Evolutionary conservation across 495 filamentous ascomycete genomes (phyloP).

Genomic region (Penicillium odoratum): DNA sequence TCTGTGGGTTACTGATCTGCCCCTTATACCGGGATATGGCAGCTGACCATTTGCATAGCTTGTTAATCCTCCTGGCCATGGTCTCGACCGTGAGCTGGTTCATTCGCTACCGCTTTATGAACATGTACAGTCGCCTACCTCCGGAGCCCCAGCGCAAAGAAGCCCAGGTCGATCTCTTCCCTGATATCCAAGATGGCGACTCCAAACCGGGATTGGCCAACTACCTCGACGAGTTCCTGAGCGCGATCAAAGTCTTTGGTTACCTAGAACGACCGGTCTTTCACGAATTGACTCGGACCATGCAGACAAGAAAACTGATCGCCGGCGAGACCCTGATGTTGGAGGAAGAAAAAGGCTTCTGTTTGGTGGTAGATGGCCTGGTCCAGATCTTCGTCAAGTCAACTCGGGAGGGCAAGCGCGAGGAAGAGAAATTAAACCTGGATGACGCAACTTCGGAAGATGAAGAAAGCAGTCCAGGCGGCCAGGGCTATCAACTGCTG

Average conservation of each 20-base stretch:
- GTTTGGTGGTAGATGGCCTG: slow-evolving; percentile 92
- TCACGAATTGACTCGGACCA: slow-evolving; percentile 93
- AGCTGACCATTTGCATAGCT: slow-evolving; percentile 38
- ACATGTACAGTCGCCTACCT: slow-evolving; percentile 91
- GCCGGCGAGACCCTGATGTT: slow-evolving; percentile 92
- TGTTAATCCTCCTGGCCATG: slow-evolving; percentile 74
- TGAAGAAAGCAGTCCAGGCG: slow-evolving; percentile 57
- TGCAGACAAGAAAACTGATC: slow-evolving; percentile 96
- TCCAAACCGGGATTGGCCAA: slow-evolving; percentile 88
- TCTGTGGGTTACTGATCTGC: slow-evolving; percentile 54
- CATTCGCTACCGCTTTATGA: slow-evolving; percentile 88
- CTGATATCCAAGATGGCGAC: slow-evolving; percentile 85
- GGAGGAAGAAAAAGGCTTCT: slow-evolving; percentile 98
- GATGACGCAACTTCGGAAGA: slow-evolving; percentile 59
- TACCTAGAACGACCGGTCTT: slow-evolving; percentile 96
- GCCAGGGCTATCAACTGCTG: slow-evolving; percentile 85
- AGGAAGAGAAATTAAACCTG: slow-evolving; percentile 24
- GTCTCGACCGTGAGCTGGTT: slow-evolving; percentile 87
- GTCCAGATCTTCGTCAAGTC: slow-evolving; percentile 99
- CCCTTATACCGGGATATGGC: neutral
- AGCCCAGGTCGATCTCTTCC: slow-evolving; percentile 90
- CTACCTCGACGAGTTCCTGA: slow-evolving; percentile 96
- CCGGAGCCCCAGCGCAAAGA: slow-evolving; percentile 95
- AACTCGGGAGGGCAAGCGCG: slow-evolving; percentile 53
- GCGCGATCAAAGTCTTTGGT: slow-evolving; percentile 98